Base-by-base conservation (phyloP, 345 rosid species). In the Geranium brycei region DNA sequence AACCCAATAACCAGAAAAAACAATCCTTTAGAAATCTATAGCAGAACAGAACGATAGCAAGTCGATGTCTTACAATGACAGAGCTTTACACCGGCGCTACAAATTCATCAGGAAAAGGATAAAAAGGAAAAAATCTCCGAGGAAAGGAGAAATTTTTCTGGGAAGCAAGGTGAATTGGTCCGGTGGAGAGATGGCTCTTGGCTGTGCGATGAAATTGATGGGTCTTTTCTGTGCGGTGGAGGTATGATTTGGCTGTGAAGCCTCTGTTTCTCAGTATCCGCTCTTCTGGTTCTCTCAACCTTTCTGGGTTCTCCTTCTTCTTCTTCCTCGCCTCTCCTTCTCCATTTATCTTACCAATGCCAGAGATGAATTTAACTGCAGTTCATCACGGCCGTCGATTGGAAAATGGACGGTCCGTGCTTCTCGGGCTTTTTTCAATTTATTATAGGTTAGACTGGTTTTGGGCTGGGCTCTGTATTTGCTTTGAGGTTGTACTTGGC, bases 251-350 rank as follows among this genome's bases (percentile, higher is more conserved):
- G 18, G 5, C 10, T 4, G 10, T 4, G 41, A 35, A 35, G 41
- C 19, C 59, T 57, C 18, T 57, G 59, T 57, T 57, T 57, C 59
- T 57, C 59, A 57, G 59, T 57, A 18, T 57, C 59, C 19, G 18
- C 7, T 35, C 7, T 35, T 35, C 41, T 35, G 41, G 28, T 23
- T 35, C 41, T 35, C 7, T 35, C 41, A 23, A 23, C 41, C 41
- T 35, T 7, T 35, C 41, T 57, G 59, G 19, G 7, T 57, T 57
- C 59, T 57, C n/a, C 59, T 57, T 17, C 59, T 2, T 57, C 59
- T n/a, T 57, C 59, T 57, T 23, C 18, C 59, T 57, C 59, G 16
- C 59, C 16, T 47, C 41, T 35, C 41, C 10, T 47, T 11, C 53
- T 47, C 53, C 15, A 57, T 57, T 57, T 57, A 57, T 57, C 59